Percentiles rank a stretch among this genome's conserved stretches.
These are phyloP conservation scores for Ormosia emarginata DNA, from an alignment of 306 rosid genomes.

Conservation along the genomic window DNA sequence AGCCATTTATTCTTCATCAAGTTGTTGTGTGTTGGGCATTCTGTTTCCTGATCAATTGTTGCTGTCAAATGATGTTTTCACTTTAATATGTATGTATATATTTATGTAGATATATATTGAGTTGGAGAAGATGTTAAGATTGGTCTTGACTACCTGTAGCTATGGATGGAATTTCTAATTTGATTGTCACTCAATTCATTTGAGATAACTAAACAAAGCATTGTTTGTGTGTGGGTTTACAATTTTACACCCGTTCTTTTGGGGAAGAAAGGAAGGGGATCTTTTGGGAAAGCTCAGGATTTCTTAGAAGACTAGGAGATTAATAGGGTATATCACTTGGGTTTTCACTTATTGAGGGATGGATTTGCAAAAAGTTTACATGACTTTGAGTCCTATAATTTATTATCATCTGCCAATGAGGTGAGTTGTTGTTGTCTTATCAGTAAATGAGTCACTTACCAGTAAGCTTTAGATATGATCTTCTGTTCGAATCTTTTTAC, in stretches of 20 bases:
- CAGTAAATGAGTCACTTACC: background rate
- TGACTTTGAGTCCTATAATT: background rate
- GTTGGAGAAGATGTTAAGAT: background rate
- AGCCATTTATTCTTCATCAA: conserved; percentile 1
- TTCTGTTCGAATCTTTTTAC: background rate
- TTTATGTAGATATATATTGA: background rate
- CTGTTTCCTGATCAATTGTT: background rate
- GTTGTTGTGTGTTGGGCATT: background rate
- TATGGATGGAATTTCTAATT: background rate
- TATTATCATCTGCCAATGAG: background rate
- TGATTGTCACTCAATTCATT: background rate
- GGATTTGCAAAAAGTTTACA: background rate
- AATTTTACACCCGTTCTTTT: background rate
- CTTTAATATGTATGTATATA: background rate
- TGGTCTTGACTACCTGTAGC: background rate
- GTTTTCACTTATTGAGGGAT: background rate
- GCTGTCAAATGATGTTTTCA: conserved; percentile 2
- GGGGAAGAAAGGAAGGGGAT: background rate
- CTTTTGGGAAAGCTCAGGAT: background rate
- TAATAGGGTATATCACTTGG: background rate
- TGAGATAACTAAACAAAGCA: background rate
- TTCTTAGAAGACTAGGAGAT: background rate
- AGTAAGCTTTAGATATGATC: too few species aligned
- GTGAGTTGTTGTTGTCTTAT: background rate
- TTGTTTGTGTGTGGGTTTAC: background rate